phyloP scores from a whole-genome alignment of 805 yeast genomes.

The Zygosaccharomyces pseudorouxii region DNA sequence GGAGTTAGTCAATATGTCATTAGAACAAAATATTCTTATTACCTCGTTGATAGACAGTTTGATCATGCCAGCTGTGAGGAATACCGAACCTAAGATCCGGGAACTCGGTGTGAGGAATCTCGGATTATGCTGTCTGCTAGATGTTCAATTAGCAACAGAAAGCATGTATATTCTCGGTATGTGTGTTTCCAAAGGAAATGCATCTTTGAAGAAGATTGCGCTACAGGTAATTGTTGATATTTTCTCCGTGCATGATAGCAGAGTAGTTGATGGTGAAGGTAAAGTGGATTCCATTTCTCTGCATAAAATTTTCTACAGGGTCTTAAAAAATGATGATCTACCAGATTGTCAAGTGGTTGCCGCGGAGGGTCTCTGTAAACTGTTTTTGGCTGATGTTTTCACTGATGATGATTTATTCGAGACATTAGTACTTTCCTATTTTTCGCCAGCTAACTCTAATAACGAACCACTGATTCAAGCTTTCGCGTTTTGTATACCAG shows the following conservation, averaged over 20 bases:
- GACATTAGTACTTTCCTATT: constrained; percentile 66
- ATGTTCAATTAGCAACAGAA: constrained; percentile 57
- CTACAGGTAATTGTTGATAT: constrained; percentile 73
- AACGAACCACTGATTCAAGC: constrained; percentile 73
- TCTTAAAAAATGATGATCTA: constrained; percentile 50
- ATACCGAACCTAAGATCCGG: constrained; percentile 49
- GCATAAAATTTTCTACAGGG: constrained; percentile 65
- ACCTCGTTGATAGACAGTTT: constrained; percentile 69
- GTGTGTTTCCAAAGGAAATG: constrained; percentile 64
- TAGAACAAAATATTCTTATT: constrained; percentile 60
- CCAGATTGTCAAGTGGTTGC: constrained; percentile 72
- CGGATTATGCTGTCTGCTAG: constrained; percentile 75
- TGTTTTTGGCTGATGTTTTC: constrained; percentile 71
- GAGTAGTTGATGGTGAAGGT: constrained; percentile 57
- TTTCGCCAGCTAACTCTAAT: constrained; percentile 57
- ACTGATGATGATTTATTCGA: constrained; percentile 68
- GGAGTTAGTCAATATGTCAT: constrained; percentile 59
- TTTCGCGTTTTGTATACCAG: constrained; percentile 82
- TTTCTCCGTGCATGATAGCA: constrained; percentile 68
- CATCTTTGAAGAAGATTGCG: constrained; percentile 55
- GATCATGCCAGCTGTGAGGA: constrained; percentile 71
- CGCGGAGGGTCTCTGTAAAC: constrained; percentile 82
- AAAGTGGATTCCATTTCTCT: constrained; percentile 62
- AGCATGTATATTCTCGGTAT: constrained; percentile 63
- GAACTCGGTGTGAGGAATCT: constrained; percentile 68